phyloP scores from a whole-genome alignment of 2,329 filamentous ascomycete genomes.

The Basipetospora chlamydospora region DNA sequence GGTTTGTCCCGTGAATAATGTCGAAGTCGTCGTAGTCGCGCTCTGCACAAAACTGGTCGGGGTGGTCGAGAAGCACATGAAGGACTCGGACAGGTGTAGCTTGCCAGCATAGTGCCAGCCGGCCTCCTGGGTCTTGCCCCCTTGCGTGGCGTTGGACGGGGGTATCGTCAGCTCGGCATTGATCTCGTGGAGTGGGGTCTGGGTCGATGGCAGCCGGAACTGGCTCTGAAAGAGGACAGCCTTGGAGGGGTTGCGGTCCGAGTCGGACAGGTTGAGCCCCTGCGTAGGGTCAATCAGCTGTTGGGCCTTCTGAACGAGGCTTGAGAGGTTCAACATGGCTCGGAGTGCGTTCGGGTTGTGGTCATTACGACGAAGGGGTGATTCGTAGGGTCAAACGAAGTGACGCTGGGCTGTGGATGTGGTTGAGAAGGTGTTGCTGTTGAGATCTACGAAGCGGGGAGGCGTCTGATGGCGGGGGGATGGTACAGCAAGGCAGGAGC shows the following conservation, averaged over 20 bases:
- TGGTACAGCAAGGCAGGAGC: too few species aligned
- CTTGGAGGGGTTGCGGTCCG: slow-evolving; percentile 77
- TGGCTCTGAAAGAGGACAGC: slow-evolving; percentile 87
- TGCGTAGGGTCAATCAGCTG: slow-evolving; percentile 85
- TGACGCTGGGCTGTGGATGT: background rate
- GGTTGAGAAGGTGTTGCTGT: too few species aligned
- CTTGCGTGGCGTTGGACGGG: slow-evolving; percentile 49
- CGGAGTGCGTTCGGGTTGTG: slow-evolving; percentile 14
- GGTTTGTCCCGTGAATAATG: slow-evolving; percentile 80
- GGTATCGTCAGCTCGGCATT: slow-evolving; percentile 87
- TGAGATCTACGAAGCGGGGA: too few species aligned
- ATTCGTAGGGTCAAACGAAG: background rate
- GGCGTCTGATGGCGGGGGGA: too few species aligned
- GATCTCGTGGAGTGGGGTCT: slow-evolving; percentile 92
- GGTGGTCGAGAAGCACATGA: slow-evolving; percentile 92
- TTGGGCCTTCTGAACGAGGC: slow-evolving; percentile 89
- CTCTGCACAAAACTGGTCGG: slow-evolving; percentile 73
- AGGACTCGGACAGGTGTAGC: slow-evolving; percentile 86
- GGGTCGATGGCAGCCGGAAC: slow-evolving; percentile 84
- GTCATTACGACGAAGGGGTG: slow-evolving; percentile 7
- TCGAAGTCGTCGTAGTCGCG: slow-evolving; percentile 65
- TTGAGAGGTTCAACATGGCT: slow-evolving; percentile 50
- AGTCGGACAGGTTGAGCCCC: slow-evolving; percentile 54
- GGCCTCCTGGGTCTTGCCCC: slow-evolving; percentile 55
- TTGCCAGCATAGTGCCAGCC: slow-evolving; percentile 86